Conservation (phyloP, 345 rosid species). For the Abelmoschus esculentus region DNA sequence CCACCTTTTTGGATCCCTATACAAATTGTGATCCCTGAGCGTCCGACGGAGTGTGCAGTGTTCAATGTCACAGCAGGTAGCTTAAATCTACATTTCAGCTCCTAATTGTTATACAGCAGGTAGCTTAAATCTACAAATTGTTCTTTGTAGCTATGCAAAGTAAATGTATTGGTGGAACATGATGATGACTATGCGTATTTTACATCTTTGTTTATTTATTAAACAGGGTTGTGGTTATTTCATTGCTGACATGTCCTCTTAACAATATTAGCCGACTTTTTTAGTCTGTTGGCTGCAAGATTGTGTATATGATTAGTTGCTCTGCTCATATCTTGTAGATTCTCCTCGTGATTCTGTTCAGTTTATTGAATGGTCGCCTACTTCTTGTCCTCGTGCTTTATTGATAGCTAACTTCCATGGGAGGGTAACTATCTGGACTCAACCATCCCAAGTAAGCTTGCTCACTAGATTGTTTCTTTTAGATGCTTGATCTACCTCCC, state of each 20-base stretch:
- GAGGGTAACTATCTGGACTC: constrained; percentile 94
- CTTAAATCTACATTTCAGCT: constrained; percentile 3
- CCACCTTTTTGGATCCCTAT: constrained; percentile 98
- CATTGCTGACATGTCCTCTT: background rate
- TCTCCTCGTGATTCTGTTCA: constrained; percentile 99
- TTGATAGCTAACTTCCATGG: constrained; percentile 94
- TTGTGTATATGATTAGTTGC: constrained; percentile 4
- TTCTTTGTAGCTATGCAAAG: background rate
- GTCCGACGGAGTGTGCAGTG: constrained; percentile 90
- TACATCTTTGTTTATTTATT: background rate
- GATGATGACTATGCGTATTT: background rate
- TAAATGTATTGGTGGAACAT: background rate
- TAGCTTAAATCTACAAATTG: constrained; percentile 20
- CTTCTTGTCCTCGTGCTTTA: constrained; percentile 89
- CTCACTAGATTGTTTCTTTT: constrained; percentile 3
- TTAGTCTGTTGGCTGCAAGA: background rate
- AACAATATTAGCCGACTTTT: background rate
- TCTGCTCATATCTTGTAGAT: constrained; percentile 38
- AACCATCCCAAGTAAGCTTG: constrained; percentile 72
- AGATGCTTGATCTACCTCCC: background rate
- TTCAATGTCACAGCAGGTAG: constrained; percentile 95
- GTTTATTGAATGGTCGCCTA: constrained; percentile 97
- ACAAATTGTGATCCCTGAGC: constrained; percentile 89
- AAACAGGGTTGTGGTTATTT: background rate
- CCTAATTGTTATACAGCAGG: constrained; percentile 44